Percentiles rank a stretch among this genome's conserved stretches.
Conservation (phyloP, 495 filamentous ascomycete genomes). For the Durotheca rogersii region DNA sequence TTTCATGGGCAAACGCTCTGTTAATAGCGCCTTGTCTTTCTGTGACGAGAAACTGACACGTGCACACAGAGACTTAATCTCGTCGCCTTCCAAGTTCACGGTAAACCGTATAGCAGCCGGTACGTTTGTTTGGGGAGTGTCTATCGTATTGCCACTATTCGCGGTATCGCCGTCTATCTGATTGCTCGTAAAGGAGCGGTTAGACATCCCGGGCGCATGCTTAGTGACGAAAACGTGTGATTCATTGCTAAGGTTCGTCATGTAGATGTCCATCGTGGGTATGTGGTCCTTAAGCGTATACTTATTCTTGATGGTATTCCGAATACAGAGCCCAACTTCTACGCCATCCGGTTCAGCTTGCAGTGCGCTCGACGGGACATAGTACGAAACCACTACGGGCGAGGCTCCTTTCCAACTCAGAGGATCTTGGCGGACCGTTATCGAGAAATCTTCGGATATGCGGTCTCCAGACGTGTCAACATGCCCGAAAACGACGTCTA, state of each 20-base stretch:
- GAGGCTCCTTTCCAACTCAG: conserved; percentile 39
- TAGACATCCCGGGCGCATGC: conserved; percentile 20
- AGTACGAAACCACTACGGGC: conserved; percentile 44
- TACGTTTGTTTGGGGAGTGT: neutral
- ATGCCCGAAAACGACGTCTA: conserved; percentile 41
- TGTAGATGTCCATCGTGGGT: conserved; percentile 24
- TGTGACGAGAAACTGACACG: conserved; percentile 33
- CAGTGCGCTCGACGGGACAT: conserved; percentile 36
- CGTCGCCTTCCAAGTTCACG: conserved; percentile 12
- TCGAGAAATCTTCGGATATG: conserved; percentile 28
- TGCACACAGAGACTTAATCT: conserved; percentile 26
- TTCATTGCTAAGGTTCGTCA: conserved; percentile 27
- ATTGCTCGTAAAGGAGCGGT: conserved; percentile 10
- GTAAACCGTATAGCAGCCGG: conserved; percentile 9
- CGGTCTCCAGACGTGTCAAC: conserved; percentile 27
- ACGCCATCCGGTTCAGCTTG: conserved; percentile 24
- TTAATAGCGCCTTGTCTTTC: conserved; percentile 31
- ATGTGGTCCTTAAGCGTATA: conserved; percentile 17
- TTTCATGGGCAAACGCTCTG: conserved; percentile 33
- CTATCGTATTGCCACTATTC: too few relatives aligned
- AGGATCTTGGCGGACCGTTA: conserved; percentile 32
- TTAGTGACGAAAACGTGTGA: conserved; percentile 39
- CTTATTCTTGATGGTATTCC: conserved; percentile 7
- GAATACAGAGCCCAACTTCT: conserved; percentile 28
- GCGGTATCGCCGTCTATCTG: neutral